Conservation (phyloP, 768 basidiomycete genomes). For the Serendipita vermifera region DNA sequence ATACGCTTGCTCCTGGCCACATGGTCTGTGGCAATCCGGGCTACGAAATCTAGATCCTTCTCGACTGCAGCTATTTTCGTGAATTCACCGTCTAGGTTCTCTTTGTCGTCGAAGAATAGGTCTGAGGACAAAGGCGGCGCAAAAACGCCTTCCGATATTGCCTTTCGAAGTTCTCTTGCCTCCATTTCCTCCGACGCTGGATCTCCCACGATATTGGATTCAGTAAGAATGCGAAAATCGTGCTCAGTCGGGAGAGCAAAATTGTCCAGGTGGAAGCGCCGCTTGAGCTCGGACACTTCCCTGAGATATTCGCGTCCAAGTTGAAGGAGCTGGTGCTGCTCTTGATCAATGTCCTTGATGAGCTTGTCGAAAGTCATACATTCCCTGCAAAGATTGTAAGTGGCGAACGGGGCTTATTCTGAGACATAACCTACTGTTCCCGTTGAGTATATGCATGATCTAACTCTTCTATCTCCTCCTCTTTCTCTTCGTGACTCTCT, state of each 20-base stretch:
- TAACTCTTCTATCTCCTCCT: too few species aligned
- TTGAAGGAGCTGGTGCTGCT: constrained; percentile 6
- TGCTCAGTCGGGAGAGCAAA: not conserved
- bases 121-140: not conserved
- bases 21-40: not conserved
- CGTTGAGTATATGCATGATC: not conserved
- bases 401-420: not conserved
- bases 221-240: not conserved
- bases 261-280: not conserved
- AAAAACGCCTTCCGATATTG: not conserved
- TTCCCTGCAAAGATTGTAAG: not conserved
- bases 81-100: not conserved
- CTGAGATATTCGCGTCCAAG: not conserved
- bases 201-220: not conserved
- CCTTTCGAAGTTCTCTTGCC: not conserved
- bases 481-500: constrained; percentile 4
- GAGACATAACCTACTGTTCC: not conserved
- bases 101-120: not conserved
- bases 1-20: not conserved
- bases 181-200: not conserved
- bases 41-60: not conserved
- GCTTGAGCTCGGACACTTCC: not conserved
- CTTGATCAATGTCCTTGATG: not conserved
- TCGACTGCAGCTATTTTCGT: not conserved
- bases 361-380: not conserved